These are phyloP conservation scores for Synura sp. DNA, from an alignment of 352 stramenopile genomes.

Conservation along the genomic window DNA sequence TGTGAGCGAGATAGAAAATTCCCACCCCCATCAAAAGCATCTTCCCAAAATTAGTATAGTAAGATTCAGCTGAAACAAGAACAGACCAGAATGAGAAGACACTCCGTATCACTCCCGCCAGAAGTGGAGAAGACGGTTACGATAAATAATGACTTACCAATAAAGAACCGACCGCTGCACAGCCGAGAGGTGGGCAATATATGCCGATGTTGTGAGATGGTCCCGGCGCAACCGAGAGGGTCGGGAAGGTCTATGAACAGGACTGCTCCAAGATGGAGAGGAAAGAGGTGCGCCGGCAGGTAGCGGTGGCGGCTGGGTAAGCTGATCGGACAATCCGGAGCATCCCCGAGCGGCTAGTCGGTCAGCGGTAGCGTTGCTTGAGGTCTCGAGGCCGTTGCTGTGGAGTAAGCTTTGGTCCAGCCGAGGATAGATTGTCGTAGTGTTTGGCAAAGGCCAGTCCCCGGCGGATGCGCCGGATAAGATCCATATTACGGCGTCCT, in stretches of 20 bases:
- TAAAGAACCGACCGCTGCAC: slow-evolving; percentile 4
- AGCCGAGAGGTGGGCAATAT: not conserved
- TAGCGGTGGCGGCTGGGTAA: not conserved
- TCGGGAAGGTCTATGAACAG: not conserved
- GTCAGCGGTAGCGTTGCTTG: not conserved
- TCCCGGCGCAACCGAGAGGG: not conserved
- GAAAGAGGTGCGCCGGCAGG: not conserved
- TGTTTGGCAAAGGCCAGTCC: not conserved
- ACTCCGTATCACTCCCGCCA: too few species aligned
- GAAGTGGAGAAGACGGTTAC: not conserved
- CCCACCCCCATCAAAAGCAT: too few species aligned
- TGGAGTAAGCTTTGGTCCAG: slow-evolving; percentile 15
- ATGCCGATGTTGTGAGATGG: not conserved
- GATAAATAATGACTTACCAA: not conserved
- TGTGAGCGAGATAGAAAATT: too few species aligned
- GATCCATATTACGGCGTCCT: not conserved
- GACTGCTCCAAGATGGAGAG: not conserved
- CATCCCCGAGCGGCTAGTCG: not conserved
- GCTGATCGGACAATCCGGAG: not conserved
- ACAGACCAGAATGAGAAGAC: too few species aligned
- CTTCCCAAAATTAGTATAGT: too few species aligned
- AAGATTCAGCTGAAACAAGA: too few species aligned
- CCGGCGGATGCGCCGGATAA: slow-evolving; percentile 6
- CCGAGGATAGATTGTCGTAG: slow-evolving; percentile 6
- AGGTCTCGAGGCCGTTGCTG: not conserved